phyloP scores from a whole-genome alignment of 2,329 filamentous ascomycete species.

The Pseudogymnoascus sp. region DNA sequence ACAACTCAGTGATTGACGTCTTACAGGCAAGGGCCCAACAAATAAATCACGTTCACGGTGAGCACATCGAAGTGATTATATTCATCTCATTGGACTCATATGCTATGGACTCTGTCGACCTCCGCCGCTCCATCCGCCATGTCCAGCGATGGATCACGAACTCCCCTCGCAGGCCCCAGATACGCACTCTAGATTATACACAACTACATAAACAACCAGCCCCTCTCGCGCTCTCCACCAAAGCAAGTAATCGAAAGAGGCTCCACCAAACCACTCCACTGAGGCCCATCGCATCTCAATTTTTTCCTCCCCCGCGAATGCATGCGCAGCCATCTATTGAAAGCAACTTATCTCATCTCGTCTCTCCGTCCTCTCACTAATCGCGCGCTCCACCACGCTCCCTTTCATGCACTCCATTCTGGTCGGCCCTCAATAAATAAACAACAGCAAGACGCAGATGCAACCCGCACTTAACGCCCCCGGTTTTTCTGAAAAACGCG shows the following conservation, averaged over 20 bases:
- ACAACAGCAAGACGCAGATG: constrained; percentile 2
- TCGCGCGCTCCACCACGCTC: neutral
- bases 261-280: constrained; percentile 7
- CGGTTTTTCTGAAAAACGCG: constrained; percentile 1
- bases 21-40: neutral
- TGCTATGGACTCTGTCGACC: neutral
- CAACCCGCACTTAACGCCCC: constrained; percentile 6
- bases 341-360: constrained; percentile 6
- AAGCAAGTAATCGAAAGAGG: constrained; percentile 1
- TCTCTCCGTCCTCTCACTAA: neutral
- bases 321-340: constrained; percentile 2
- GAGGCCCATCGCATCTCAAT: constrained; percentile 4
- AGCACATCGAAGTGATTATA: neutral
- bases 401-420: constrained; percentile 8
- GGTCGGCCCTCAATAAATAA: constrained; percentile 3
- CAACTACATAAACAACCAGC: constrained; percentile 1
- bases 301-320: constrained; percentile 3
- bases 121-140: neutral
- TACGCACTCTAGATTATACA: constrained; percentile 8
- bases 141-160: neutral
- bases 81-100: constrained; percentile 8
- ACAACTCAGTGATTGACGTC: neutral
- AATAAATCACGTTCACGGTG: neutral
- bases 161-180: neutral
- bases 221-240: neutral